Percentiles rank a stretch among this genome's conserved stretches.
These are phyloP conservation scores for Yarrowia yakushimensis DNA, from an alignment of 805 yeast species.

Conservation along the genomic window DNA sequence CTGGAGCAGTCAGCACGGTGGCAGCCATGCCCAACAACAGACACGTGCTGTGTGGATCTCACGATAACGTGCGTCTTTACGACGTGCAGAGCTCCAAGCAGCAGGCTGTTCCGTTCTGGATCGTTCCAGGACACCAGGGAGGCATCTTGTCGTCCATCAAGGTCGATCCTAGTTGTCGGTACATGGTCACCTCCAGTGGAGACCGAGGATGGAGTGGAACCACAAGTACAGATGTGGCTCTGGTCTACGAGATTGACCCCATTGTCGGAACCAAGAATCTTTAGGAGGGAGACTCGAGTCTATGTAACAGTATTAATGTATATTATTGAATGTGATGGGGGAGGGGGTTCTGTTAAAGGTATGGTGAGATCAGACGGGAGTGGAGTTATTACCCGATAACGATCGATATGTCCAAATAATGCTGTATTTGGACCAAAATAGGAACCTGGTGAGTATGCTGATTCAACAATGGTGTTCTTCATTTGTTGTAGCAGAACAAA, in stretches of 20 bases:
- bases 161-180: conserved; percentile 84
- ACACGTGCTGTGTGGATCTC: conserved; percentile 81
- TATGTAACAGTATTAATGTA: background rate
- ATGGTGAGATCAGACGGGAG: too few species aligned
- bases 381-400: too few species aligned
- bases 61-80: conserved; percentile 83
- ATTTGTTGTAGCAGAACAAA: too few species aligned
- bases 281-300: background rate
- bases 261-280: background rate
- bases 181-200: conserved; percentile 88
- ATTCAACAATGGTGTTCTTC: too few species aligned
- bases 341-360: too few species aligned
- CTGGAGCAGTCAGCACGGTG: conserved; percentile 86
- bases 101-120: conserved; percentile 64
- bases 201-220: conserved; percentile 90
- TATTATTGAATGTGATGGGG: background rate
- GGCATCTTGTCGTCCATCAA: conserved; percentile 73
- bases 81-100: conserved; percentile 54
- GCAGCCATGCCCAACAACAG: conserved; percentile 74
- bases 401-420: too few species aligned
- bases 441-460: too few species aligned
- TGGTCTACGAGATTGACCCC: conserved; percentile 64
- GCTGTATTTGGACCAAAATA: too few species aligned
- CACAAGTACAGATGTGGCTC: conserved; percentile 68
- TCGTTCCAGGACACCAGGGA: conserved; percentile 96